Base-by-base conservation (phyloP, 257 asterid genomes). In the Echium plantagineum region DNA sequence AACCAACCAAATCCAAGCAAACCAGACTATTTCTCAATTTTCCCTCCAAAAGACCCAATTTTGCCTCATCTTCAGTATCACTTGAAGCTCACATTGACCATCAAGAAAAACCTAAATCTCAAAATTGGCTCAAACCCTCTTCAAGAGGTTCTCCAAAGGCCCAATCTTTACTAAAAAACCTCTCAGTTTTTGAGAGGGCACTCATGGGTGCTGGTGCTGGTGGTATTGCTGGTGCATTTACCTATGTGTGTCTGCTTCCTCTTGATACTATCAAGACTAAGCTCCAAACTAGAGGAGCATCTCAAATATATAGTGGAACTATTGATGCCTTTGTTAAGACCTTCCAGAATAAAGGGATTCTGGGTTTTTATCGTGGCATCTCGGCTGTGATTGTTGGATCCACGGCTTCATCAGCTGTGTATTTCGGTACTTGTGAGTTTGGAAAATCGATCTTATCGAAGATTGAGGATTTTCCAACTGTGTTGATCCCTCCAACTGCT, bases 251-350 rank as follows among this genome's bases (percentile, higher is more conserved):
- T 65, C 94, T 93, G 52, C 97, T 72, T 20, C 97, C 97, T 1
- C 96, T 93, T 18, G 97, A 89, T 63, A 80, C 95, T 6, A 82
- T 91, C 67, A 91, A 88, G 74, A 93, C 97, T 65, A 93, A 86
- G 89, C 94, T 93, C 59, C 99, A 93, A 72, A 89, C 97, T 0
- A 89, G 79, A 68, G 99, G 99, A 68, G 99, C 99, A 15, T 84
- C 97, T 26, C 80, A 93, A 21, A 69, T 93, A 30, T 93, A 93
- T 66, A 75, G 38, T 32, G 99, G 99, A 4, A 72, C 97, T 0
- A 70, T 93, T 65, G 97, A 93, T 71, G 99, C 84, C 4, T 52
- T 89, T 63, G 94, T 72, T 4, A 89, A 93, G 66, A 93, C 99
- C 32, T 86, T 93, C 63, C 81, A 84, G 53, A 74, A 55, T 26